A percentile compares a stretch with the other conserved stretches of the same genome.
These are phyloP conservation scores for Leccinum griseonigrum DNA, from an alignment of 1,284 basidiomycete species.

Conservation along the genomic window DNA sequence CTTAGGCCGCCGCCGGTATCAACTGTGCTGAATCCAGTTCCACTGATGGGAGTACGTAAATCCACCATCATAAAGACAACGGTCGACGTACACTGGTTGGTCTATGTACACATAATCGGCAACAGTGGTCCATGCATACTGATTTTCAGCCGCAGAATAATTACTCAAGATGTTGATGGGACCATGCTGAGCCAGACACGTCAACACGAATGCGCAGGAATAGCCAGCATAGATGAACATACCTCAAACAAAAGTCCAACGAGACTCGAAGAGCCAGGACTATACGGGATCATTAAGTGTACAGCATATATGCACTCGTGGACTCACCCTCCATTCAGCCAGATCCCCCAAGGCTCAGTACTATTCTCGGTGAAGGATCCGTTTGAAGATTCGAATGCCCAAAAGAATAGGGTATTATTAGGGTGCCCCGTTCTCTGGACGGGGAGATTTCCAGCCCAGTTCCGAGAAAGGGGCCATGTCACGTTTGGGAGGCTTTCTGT, in stretches of 20 bases:
- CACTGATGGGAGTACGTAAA: slow-evolving; percentile 27
- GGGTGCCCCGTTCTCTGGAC: slow-evolving; percentile 61
- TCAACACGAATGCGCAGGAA: neutral
- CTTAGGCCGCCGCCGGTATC: too few relatives aligned
- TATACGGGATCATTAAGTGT: slow-evolving; percentile 20
- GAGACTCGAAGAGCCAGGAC: slow-evolving; percentile 69
- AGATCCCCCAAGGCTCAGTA: slow-evolving; percentile 66
- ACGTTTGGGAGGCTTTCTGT: slow-evolving; percentile 59
- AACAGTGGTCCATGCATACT: slow-evolving; percentile 56
- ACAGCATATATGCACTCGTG: neutral
- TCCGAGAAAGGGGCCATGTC: slow-evolving; percentile 52
- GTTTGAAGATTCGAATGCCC: slow-evolving; percentile 43
- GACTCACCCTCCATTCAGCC: slow-evolving; percentile 69
- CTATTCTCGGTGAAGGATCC: slow-evolving; percentile 47
- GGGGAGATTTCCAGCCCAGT: slow-evolving; percentile 66
- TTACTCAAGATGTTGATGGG: slow-evolving; percentile 54
- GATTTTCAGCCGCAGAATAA: slow-evolving; percentile 47
- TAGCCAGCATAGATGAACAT: slow-evolving; percentile 12
- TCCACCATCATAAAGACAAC: neutral
- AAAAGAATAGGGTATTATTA: slow-evolving; percentile 42
- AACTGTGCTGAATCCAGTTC: too few relatives aligned
- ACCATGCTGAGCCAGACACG: slow-evolving; percentile 50
- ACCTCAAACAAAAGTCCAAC: slow-evolving; percentile 64
- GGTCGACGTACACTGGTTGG: slow-evolving; percentile 58
- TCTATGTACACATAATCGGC: slow-evolving; percentile 71